These are phyloP conservation scores for Trichoderma sp. DNA, from an alignment of 2,329 filamentous ascomycete species.

Conservation along the genomic window DNA sequence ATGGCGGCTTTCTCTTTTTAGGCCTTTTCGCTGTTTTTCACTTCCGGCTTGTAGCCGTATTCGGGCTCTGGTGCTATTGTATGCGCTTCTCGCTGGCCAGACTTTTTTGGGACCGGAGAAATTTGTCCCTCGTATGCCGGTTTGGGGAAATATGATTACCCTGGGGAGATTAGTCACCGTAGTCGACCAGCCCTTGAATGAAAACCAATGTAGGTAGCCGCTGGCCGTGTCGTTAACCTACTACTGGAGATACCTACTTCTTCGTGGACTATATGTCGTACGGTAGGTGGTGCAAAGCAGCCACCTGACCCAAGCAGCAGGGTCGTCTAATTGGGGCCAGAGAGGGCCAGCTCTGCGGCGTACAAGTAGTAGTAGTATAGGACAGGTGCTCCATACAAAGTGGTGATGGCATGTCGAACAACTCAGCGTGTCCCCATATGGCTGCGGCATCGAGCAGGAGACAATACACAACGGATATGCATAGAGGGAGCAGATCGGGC, in stretches of 20 bases:
- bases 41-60: not conserved
- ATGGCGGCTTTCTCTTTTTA: not conserved
- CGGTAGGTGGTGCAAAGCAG: not conserved
- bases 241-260: not conserved
- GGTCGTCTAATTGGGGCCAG: conserved; percentile 7
- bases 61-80: not conserved
- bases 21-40: not conserved
- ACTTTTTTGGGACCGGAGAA: not conserved
- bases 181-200: not conserved
- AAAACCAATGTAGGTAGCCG: not conserved
- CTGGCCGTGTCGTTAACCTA: not conserved
- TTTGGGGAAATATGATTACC: conserved; percentile 1
- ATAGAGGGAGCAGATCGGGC: conserved; percentile 3
- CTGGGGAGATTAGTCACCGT: conserved; percentile 2
- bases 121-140: conserved; percentile 3
- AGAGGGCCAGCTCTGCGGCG: not conserved
- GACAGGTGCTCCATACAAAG: not conserved
- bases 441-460: not conserved
- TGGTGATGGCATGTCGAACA: not conserved
- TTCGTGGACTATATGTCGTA: not conserved
- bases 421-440: not conserved
- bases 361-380: not conserved
- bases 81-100: conserved; percentile 15
- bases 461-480: not conserved
- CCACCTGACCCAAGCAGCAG: conserved; percentile 11